Evolutionary conservation across 331 rosid genomes (phyloP).

Genomic region (Rosa hybrid): DNA sequence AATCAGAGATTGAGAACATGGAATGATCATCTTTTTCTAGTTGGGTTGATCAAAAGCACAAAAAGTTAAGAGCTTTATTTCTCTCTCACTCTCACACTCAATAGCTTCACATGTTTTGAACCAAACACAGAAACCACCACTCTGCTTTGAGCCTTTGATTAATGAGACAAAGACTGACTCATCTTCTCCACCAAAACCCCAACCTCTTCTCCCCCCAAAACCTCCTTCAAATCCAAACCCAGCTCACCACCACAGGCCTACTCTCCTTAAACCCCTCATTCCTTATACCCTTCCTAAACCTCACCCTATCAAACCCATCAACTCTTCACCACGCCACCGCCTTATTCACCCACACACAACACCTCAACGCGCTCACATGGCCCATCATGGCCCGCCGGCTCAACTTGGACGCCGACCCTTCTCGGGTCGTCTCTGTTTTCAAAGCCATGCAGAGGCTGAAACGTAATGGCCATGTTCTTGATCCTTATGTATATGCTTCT

Average conservation of each 20-base stretch:
- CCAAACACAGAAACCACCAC: background rate
- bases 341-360: slow-evolving; percentile 22
- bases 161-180: slow-evolving; percentile 15
- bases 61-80: background rate
- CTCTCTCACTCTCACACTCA: no score
- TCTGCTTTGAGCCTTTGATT: background rate
- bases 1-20: no score
- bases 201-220: slow-evolving; percentile 12
- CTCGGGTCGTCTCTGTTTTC: slow-evolving; percentile 18
- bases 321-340: slow-evolving; percentile 24
- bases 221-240: slow-evolving; percentile 29
- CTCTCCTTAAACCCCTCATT: slow-evolving; percentile 16
- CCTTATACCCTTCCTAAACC: slow-evolving; percentile 19
- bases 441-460: slow-evolving; percentile 15
- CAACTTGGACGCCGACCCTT: slow-evolving; percentile 22
- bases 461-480: slow-evolving; percentile 19
- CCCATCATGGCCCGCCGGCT: slow-evolving; percentile 26
- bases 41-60: no score
- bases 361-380: slow-evolving; percentile 17
- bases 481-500: slow-evolving; percentile 29
- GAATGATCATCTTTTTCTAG: no score
- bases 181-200: slow-evolving; percentile 22
- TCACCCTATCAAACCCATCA: slow-evolving; percentile 15
- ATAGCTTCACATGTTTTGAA: background rate
- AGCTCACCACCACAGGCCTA: slow-evolving; percentile 33